phyloP scores from a whole-genome alignment of 1,284 basidiomycete genomes.

The Cryptococcus sp. region DNA sequence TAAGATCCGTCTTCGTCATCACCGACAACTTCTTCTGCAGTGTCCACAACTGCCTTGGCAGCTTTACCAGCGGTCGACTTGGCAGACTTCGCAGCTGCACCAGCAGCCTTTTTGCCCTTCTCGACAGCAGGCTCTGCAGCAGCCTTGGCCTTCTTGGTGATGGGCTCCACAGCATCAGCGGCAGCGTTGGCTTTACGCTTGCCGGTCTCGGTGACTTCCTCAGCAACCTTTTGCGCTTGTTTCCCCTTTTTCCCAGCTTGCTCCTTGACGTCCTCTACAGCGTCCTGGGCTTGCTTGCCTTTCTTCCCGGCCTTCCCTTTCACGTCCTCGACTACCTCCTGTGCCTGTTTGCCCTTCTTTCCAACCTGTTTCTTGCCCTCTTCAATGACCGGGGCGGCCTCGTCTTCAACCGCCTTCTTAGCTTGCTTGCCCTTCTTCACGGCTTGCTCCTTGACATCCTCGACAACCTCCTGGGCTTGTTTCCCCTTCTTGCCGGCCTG shows the following conservation, averaged over 20 bases:
- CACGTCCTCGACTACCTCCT: conserved; percentile 11
- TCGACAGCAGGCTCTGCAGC: conserved; percentile 9
- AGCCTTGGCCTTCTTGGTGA: conserved; percentile 17
- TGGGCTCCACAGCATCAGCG: conserved; percentile 19
- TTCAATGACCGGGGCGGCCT: conserved; percentile 15
- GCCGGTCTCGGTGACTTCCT: conserved; percentile 14
- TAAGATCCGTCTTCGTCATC: conserved; percentile 44
- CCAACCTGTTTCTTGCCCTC: conserved; percentile 13
- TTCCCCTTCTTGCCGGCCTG: conserved; percentile 17
- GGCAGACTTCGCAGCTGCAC: conserved; percentile 25
- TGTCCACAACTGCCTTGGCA: conserved; percentile 25
- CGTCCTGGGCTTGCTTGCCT: conserved; percentile 17
- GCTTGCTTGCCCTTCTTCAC: conserved; percentile 6
- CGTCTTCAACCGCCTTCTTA: conserved; percentile 10
- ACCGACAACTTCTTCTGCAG: conserved; percentile 25
- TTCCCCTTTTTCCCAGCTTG: conserved; percentile 13
- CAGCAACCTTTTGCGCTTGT: conserved; percentile 7
- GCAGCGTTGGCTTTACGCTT: conserved; percentile 18
- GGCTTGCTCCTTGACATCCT: conserved; percentile 7
- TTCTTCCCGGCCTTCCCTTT: conserved; percentile 18
- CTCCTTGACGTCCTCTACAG: conserved; percentile 10
- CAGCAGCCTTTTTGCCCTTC: conserved; percentile 18
- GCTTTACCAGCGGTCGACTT: conserved; percentile 20
- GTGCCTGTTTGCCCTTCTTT: conserved; percentile 10
- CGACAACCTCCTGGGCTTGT: conserved; percentile 8